A percentile compares a stretch with the other conserved stretches of the same genome.
phyloP scores from a whole-genome alignment of 2,329 filamentous ascomycete species.

The Scleromitrula shiraiana region DNA sequence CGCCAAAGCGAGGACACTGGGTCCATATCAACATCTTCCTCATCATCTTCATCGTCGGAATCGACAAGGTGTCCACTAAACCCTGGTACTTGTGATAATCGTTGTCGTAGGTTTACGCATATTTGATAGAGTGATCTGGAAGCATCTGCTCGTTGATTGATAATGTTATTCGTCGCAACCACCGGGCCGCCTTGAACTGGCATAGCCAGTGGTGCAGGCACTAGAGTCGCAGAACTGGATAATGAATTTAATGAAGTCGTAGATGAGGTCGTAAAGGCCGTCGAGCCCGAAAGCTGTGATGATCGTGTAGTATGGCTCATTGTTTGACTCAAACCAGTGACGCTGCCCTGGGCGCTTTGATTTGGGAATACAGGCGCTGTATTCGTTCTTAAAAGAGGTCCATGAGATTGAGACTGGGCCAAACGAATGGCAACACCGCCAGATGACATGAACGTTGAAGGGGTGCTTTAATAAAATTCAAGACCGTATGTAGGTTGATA shows the following conservation, averaged over 20 bases:
- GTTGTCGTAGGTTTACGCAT: conserved; percentile 75
- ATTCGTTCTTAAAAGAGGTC: conserved; percentile 27
- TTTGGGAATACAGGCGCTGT: conserved; percentile 26
- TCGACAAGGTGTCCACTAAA: conserved; percentile 70
- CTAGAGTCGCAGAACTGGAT: conserved; percentile 28
- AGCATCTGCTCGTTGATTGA: conserved; percentile 93
- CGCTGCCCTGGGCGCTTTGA: conserved; percentile 15
- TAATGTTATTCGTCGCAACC: conserved; percentile 82
- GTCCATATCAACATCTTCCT: conserved; percentile 57
- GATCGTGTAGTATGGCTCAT: conserved; percentile 38
- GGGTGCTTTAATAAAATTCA: background rate
- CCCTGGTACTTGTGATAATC: conserved; percentile 73
- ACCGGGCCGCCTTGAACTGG: conserved; percentile 49
- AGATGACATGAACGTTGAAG: conserved; percentile 24
- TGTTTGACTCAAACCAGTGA: conserved; percentile 23
- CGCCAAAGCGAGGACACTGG: conserved; percentile 90
- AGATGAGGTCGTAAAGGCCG: conserved; percentile 38
- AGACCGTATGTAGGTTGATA: conserved; percentile 1
- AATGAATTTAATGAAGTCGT: conserved; percentile 29
- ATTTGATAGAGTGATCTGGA: conserved; percentile 91
- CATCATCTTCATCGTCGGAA: conserved; percentile 60
- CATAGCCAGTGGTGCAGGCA: conserved; percentile 29
- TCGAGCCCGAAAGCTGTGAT: conserved; percentile 57
- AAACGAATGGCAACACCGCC: conserved; percentile 24
- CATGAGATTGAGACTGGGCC: conserved; percentile 27